A percentile compares a stretch with the other conserved stretches of the same genome.
Conservation (phyloP, 2,329 filamentous ascomycete species). For the Aspergillus ruber region DNA sequence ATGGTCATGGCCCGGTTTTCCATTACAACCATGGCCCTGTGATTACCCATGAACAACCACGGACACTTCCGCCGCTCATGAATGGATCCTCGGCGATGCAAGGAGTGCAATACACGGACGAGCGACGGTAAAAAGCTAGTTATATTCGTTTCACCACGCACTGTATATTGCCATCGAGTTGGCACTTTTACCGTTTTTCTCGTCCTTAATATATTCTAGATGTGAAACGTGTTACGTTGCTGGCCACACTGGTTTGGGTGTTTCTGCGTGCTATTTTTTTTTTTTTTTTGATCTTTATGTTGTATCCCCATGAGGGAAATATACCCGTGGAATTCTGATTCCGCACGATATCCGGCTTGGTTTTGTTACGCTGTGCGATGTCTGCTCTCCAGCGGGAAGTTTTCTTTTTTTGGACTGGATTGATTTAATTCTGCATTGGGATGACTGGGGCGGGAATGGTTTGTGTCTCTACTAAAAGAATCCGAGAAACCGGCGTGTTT, state of each 20-base stretch:
- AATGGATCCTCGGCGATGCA: slow-evolving; percentile 43
- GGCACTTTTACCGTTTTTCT: background rate
- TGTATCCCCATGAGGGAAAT: background rate
- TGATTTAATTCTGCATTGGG: slow-evolving; percentile 5
- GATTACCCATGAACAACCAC: slow-evolving; percentile 36
- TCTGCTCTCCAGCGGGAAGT: background rate
- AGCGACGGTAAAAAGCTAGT: slow-evolving; percentile 29
- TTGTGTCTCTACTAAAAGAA: background rate
- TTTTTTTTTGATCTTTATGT: slow-evolving; percentile 1
- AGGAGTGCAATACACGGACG: slow-evolving; percentile 46
- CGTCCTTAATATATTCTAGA: slow-evolving; percentile 11
- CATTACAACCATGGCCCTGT: slow-evolving; percentile 21
- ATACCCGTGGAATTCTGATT: background rate
- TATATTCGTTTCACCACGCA: too few relatives aligned
- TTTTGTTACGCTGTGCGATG: background rate
- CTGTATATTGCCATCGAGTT: too few relatives aligned
- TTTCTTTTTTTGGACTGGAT: slow-evolving; percentile 9
- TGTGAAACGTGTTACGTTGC: slow-evolving; percentile 6
- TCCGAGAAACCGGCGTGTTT: too few relatives aligned
- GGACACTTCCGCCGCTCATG: slow-evolving; percentile 43
- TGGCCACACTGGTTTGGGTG: slow-evolving; percentile 13
- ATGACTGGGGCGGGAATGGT: slow-evolving; percentile 2
- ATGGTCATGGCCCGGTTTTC: slow-evolving; percentile 24
- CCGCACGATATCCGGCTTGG: slow-evolving; percentile 1
- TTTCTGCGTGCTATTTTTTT: slow-evolving; percentile 7